Percentiles rank a stretch among this genome's conserved stretches.
Conservation (phyloP, 2,329 filamentous ascomycete species). For the Colletotrichum ledebouriae region DNA sequence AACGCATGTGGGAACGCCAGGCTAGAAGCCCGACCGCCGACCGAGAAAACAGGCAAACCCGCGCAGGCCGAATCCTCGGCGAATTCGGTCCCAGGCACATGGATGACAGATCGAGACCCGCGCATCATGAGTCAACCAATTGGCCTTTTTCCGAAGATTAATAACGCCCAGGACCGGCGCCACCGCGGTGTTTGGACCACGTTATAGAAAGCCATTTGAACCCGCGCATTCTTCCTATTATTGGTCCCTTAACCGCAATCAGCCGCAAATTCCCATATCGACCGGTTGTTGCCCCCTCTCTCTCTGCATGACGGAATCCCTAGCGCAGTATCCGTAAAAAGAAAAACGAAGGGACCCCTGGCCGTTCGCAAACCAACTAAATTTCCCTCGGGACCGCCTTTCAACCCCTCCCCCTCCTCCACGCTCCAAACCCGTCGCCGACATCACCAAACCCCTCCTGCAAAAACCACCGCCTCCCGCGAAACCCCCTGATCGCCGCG, state of each 20-base stretch:
- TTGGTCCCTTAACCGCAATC: neutral
- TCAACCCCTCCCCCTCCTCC: constrained; percentile 35
- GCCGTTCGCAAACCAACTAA: constrained; percentile 19
- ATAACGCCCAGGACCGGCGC: constrained; percentile 1
- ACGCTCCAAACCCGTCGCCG: constrained; percentile 9
- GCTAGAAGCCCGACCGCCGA: constrained; percentile 31
- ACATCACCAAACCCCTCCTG: neutral
- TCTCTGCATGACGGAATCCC: constrained; percentile 31
- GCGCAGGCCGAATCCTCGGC: constrained; percentile 34
- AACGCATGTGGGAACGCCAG: neutral
- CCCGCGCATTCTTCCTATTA: neutral
- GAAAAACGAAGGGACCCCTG: constrained; percentile 20
- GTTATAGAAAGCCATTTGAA: neutral
- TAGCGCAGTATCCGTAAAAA: constrained; percentile 3
- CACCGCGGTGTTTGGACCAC: constrained; percentile 13
- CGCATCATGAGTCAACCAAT: constrained; percentile 37
- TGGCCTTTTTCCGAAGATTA: constrained; percentile 3
- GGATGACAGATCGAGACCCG: constrained; percentile 22
- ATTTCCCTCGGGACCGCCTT: constrained; percentile 15
- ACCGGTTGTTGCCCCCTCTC: constrained; percentile 23
- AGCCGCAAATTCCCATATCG: constrained; percentile 7
- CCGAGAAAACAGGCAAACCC: constrained; percentile 15
- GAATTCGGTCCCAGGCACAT: constrained; percentile 26
- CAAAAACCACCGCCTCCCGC: constrained; percentile 1
- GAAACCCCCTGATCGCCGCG: constrained; percentile 37